Conservation (phyloP, 2,329 filamentous ascomycete genomes). For the Ophiostoma montium region DNA sequence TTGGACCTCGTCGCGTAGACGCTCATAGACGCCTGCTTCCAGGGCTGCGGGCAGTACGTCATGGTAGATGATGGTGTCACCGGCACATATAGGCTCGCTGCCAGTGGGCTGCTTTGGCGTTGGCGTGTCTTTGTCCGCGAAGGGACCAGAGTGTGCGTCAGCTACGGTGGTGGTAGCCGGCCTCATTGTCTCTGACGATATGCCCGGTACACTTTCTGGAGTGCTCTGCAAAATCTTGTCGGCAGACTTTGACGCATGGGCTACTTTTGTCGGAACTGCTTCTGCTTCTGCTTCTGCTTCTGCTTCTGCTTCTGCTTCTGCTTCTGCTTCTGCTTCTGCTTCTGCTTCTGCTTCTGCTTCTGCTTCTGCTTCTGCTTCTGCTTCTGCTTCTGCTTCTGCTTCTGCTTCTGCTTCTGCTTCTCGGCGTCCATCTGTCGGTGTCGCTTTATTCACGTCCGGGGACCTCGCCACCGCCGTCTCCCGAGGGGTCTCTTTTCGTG, state of each 20-base stretch:
- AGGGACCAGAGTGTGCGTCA: background rate
- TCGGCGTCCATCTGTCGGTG: too few relatives aligned
- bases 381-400: too few relatives aligned
- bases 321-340: background rate
- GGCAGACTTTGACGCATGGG: too few relatives aligned
- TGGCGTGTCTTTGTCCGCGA: background rate
- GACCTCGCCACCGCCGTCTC: too few relatives aligned
- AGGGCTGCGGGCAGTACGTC: conserved; percentile 49
- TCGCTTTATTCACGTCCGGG: too few relatives aligned
- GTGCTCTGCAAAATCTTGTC: background rate
- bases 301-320: background rate
- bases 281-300: too few relatives aligned
- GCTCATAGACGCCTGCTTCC: conserved; percentile 49
- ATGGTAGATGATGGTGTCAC: conserved; percentile 63
- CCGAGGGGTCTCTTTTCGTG: too few relatives aligned
- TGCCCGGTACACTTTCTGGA: background rate
- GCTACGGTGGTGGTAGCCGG: background rate
- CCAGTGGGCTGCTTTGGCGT: conserved; percentile 12
- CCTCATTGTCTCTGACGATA: too few relatives aligned
- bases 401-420: too few relatives aligned
- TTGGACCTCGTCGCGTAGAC: conserved; percentile 57
- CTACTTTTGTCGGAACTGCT: background rate
- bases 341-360: background rate
- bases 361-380: too few relatives aligned
- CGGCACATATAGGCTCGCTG: conserved; percentile 53